Conservation (phyloP, 768 basidiomycete species). For the Leccinum fibrillosum region DNA sequence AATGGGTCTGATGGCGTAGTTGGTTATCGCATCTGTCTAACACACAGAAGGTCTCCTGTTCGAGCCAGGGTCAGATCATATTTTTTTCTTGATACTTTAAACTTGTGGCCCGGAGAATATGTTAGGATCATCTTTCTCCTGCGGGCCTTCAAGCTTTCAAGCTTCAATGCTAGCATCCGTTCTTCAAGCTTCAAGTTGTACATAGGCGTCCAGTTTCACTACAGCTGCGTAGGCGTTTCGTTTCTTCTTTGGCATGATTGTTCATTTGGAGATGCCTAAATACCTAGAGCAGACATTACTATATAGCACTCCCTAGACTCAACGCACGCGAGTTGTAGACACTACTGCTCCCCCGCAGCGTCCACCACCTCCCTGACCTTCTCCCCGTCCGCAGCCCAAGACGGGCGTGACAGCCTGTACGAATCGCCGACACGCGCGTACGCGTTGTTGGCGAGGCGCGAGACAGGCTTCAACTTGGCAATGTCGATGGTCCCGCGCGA, state of each 20-base stretch:
- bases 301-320: too few relatives aligned
- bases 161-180: too few relatives aligned
- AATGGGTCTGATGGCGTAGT: constrained; percentile 58
- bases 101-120: too few relatives aligned
- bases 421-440: not conserved
- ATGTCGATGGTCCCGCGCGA: not conserved
- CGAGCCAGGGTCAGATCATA: constrained; percentile 55
- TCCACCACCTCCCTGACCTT: not conserved
- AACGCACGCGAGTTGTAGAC: too few relatives aligned
- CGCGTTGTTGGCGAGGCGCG: not conserved
- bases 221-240: too few relatives aligned
- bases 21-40: constrained; percentile 85
- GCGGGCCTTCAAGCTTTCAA: too few relatives aligned
- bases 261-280: too few relatives aligned
- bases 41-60: constrained; percentile 77
- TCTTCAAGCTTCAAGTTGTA: too few relatives aligned
- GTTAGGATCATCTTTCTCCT: too few relatives aligned
- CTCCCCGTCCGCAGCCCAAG: not conserved
- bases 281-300: too few relatives aligned
- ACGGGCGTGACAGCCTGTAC: not conserved
- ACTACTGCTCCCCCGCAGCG: not conserved
- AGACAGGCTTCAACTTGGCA: not conserved
- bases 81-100: not conserved
- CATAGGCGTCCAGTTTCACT: too few relatives aligned
- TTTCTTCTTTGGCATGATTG: too few relatives aligned